Conservation (phyloP, 2,329 filamentous ascomycete species). For the Annulohypoxylon truncatum region DNA sequence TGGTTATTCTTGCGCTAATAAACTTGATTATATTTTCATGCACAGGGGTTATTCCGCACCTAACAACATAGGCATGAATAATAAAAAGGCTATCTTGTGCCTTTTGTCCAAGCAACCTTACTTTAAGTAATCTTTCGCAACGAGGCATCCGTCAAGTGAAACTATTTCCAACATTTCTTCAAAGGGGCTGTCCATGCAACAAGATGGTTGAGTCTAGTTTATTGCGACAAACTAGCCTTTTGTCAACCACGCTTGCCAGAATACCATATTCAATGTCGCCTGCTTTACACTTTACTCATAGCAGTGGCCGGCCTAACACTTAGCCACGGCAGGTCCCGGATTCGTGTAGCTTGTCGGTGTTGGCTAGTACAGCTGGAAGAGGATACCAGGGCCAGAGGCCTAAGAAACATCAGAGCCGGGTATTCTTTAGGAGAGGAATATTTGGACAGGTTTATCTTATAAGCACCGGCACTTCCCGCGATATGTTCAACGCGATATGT, state of each 20-base stretch:
- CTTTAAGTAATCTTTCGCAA: too few species aligned
- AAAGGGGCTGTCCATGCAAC: too few species aligned
- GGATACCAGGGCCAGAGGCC: slow-evolving; percentile 46
- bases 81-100: too few species aligned
- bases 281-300: background rate
- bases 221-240: too few species aligned
- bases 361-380: slow-evolving; percentile 46
- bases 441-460: slow-evolving; percentile 36
- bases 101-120: too few species aligned
- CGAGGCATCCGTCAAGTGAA: too few species aligned
- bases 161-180: too few species aligned
- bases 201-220: too few species aligned
- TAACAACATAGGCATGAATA: background rate
- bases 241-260: too few species aligned
- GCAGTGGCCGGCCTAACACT: slow-evolving; percentile 10
- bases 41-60: slow-evolving; percentile 2
- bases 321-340: slow-evolving; percentile 40
- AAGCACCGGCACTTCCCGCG: slow-evolving; percentile 46
- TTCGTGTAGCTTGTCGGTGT: slow-evolving; percentile 47
- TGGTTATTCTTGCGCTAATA: background rate
- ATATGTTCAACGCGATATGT: slow-evolving; percentile 51
- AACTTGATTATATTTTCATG: too few species aligned
- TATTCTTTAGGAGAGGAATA: background rate
- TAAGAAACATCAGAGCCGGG: slow-evolving; percentile 14
- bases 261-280: too few species aligned